Evolutionary conservation across 345 rosid genomes (phyloP).

Genomic region (Excoecaria cochinchinensis): DNA sequence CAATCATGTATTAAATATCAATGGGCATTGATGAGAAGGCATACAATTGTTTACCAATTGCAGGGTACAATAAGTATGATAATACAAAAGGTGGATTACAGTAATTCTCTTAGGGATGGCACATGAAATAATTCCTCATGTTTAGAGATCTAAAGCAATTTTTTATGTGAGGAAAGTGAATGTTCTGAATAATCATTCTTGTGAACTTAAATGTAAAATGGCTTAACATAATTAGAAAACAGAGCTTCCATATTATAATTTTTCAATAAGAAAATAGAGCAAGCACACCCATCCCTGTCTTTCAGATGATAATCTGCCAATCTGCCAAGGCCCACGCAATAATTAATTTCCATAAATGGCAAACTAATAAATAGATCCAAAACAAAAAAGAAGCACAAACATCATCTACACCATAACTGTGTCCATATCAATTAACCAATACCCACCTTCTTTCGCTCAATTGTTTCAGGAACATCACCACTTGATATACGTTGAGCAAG

Average conservation of each 20-base stretch:
- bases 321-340: not conserved
- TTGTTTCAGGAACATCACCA: constrained; percentile 98
- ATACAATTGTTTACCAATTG: not conserved
- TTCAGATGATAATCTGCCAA: not conserved
- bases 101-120: too few relatives aligned
- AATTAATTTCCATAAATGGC: not conserved
- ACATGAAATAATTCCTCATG: not conserved
- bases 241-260: not conserved
- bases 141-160: not conserved
- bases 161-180: not conserved
- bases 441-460: constrained; percentile 88
- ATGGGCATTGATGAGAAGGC: not conserved
- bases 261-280: not conserved
- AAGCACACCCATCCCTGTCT: not conserved
- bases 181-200: not conserved
- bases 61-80: not conserved
- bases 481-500: constrained; percentile 91
- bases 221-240: not conserved
- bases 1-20: not conserved
- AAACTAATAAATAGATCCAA: not conserved
- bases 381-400: not conserved
- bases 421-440: not conserved
- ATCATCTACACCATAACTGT: constrained; percentile 2
- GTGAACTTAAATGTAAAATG: not conserved
- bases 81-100: not conserved